A percentile compares a stretch with the other conserved stretches of the same genome.
Conservation (phyloP, 1,284 basidiomycete species). For the Singerocomus inundabilis region DNA sequence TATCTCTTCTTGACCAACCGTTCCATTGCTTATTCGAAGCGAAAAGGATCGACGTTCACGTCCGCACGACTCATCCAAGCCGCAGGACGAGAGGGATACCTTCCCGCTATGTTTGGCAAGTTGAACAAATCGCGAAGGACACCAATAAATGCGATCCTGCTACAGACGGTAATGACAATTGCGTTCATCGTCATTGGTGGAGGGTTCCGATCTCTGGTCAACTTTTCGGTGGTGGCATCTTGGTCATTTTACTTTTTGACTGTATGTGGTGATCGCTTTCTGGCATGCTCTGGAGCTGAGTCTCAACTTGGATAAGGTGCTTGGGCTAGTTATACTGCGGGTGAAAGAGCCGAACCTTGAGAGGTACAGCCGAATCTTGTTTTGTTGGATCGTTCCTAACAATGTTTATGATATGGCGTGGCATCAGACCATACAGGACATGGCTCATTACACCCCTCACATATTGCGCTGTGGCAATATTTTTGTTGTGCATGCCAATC, state of each 20-base stretch:
- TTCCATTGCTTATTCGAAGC: constrained; percentile 10
- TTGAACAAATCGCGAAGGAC: constrained; percentile 75
- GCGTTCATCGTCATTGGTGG: constrained; percentile 82
- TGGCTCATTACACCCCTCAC: constrained; percentile 89
- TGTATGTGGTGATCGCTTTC: constrained; percentile 42
- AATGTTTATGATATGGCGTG: neutral
- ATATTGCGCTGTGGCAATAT: constrained; percentile 91
- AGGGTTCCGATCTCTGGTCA: constrained; percentile 84
- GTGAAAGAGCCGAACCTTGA: constrained; percentile 90
- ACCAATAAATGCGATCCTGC: constrained; percentile 79
- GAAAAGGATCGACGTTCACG: constrained; percentile 75
- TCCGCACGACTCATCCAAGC: constrained; percentile 84
- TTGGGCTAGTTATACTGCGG: constrained; percentile 85
- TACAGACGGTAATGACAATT: constrained; percentile 75
- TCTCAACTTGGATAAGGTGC: constrained; percentile 48
- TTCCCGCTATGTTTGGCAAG: constrained; percentile 79
- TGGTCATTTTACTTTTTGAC: constrained; percentile 94
- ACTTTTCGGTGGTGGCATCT: constrained; percentile 83
- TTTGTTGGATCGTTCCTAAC: neutral
- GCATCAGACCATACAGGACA: constrained; percentile 80
- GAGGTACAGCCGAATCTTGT: constrained; percentile 45
- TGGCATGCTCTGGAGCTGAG: neutral
- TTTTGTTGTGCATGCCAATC: constrained; percentile 92
- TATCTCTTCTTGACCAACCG: neutral
- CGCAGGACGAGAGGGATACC: constrained; percentile 84